Evolutionary conservation across 495 filamentous ascomycete genomes (phyloP), one percentile per base, ranked within the genome.

Genomic region (Podospora bellae-mahoneyi): DNA sequence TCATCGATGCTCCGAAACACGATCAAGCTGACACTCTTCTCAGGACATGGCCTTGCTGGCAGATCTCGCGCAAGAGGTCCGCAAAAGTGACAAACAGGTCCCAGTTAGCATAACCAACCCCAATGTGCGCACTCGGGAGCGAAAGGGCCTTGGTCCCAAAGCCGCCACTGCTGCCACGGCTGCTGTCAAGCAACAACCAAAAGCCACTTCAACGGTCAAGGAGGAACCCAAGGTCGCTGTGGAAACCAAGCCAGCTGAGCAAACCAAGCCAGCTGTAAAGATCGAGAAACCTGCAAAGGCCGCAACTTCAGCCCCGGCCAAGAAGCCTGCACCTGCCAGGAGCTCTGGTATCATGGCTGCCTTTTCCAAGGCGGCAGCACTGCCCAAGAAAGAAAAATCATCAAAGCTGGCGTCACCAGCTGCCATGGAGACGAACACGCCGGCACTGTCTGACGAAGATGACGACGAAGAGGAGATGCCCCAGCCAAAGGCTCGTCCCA

Each of bases 331-430:
- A 75, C 68, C 78, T 18, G 71, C 84, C 2, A 75, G 67, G 4
- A 71, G 30, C 62, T 76, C 74, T 18, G 87, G 86, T 66, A 86
- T 97, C 28, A 93, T 95, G 78, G 91, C 89, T 71, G 90, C 93
- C 1, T 96, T 96, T 75, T 90, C 92, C 6, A 96, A 92, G 73
- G 84, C 90, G 3, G 92, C 91, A 56, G 81, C 91, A 0, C 89
- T 86, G 68, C 73, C 82, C n/a, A 87, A 86, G 72, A 82, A 83
- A 68, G 75, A 78, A 23, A 80, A 86, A 66, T 74, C 78, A 1
- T 81, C 86, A 5, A 72, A 78, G 39, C 80, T 82, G 9, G 77
- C 80, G 5, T 76, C 78, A 19, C 77, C 74, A 7, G 80, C 80
- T 27, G 72, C 75, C 3, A 86, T 89, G 75, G 89, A 92, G 76